Percentiles rank a stretch among this genome's conserved stretches.
Evolutionary conservation across 257 asterid genomes (phyloP).

Genomic region (Fraxinus excelsior): DNA sequence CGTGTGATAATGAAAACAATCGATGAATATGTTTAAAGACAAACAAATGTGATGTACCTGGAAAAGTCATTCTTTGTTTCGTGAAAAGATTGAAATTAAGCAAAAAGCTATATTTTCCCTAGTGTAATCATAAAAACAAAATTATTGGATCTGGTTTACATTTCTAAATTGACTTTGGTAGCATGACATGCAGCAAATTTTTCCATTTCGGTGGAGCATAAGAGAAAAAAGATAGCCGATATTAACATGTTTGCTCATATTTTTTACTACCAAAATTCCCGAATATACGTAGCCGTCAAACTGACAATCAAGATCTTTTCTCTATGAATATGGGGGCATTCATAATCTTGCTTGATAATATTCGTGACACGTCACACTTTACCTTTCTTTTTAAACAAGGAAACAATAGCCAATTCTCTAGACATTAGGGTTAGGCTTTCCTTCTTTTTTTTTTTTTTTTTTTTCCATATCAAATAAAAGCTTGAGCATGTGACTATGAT

Average conservation of each 20-base stretch:
- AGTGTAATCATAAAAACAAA: background rate
- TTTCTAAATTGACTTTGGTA: background rate
- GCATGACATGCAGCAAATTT: background rate
- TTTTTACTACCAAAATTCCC: background rate
- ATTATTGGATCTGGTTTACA: background rate
- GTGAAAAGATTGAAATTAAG: background rate
- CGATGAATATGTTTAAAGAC: background rate
- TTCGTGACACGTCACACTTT: background rate
- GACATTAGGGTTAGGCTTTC: background rate
- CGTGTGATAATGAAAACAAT: background rate
- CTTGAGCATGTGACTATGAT: background rate
- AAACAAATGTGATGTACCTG: background rate
- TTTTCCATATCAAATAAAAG: background rate
- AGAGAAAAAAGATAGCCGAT: background rate
- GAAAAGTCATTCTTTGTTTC: background rate
- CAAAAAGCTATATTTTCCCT: background rate
- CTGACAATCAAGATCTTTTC: background rate
- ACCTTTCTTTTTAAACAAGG: background rate
- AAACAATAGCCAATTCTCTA: background rate
- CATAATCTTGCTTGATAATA: background rate
- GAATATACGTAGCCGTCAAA: background rate
- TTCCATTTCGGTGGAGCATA: background rate
- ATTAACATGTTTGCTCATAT: background rate
- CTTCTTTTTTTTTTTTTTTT: too few species aligned
- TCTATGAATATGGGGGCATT: background rate